Conservation (phyloP, 2,329 filamentous ascomycete species). For the Pseudocercospora ulei region DNA sequence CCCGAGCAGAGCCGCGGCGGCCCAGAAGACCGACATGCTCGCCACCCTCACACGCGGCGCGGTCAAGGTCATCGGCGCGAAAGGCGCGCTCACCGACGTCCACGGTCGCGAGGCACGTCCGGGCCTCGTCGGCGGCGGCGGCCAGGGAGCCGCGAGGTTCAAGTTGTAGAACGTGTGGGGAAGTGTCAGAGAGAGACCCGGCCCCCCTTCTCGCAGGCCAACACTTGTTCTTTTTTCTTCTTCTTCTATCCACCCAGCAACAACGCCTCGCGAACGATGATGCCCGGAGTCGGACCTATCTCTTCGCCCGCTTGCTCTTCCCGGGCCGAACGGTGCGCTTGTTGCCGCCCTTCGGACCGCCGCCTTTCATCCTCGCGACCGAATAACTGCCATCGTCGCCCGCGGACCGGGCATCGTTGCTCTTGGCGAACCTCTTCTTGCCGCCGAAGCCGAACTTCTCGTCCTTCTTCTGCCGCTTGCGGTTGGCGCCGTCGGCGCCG, state of each 20-base stretch:
- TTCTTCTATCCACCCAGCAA: too few species aligned
- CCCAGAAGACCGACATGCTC: slow-evolving; percentile 51
- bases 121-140: slow-evolving; percentile 14
- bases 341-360: slow-evolving; percentile 51
- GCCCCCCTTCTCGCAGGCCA: too few species aligned
- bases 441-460: slow-evolving; percentile 91
- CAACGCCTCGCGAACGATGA: slow-evolving; percentile 2
- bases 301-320: slow-evolving; percentile 36
- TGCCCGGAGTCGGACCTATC: slow-evolving; percentile 9
- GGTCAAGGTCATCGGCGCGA: slow-evolving; percentile 84
- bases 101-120: slow-evolving; percentile 61
- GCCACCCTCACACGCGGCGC: slow-evolving; percentile 70
- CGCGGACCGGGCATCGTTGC: slow-evolving; percentile 73
- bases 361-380: slow-evolving; percentile 71
- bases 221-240: too few species aligned
- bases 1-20: slow-evolving; percentile 44
- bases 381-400: slow-evolving; percentile 74
- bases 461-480: slow-evolving; percentile 86
- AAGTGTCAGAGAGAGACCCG: too few species aligned
- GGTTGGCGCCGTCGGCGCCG: slow-evolving; percentile 43
- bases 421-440: slow-evolving; percentile 88
- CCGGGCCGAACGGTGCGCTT: slow-evolving; percentile 34
- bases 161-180: slow-evolving; percentile 32
- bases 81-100: slow-evolving; percentile 74
- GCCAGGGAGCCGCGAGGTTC: slow-evolving; percentile 28